These are phyloP conservation scores for Pyricularia sp. DNA, from an alignment of 2,329 filamentous ascomycete species.

Conservation along the genomic window DNA sequence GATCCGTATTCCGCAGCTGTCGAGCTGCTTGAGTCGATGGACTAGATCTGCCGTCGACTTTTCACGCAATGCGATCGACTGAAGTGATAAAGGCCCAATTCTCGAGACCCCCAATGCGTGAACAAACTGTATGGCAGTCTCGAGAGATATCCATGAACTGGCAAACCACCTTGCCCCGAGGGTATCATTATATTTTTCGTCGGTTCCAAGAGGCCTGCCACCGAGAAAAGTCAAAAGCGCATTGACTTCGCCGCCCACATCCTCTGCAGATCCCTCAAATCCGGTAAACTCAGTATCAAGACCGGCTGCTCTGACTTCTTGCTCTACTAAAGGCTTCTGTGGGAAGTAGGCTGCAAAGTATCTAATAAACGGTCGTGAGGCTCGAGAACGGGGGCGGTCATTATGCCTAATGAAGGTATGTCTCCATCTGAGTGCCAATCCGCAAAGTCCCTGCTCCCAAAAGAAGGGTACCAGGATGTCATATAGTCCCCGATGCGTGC, in stretches of 20 bases:
- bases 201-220: slow-evolving; percentile 24
- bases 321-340: slow-evolving; percentile 19
- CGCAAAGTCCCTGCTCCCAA: slow-evolving; percentile 31
- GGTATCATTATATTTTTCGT: slow-evolving; percentile 45
- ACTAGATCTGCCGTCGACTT: slow-evolving; percentile 40
- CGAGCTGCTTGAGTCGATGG: slow-evolving; percentile 46
- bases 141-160: slow-evolving; percentile 53
- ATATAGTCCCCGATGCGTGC: slow-evolving; percentile 30
- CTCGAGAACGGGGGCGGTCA: slow-evolving; percentile 27
- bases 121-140: slow-evolving; percentile 58
- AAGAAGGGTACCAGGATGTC: slow-evolving; percentile 38
- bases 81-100: slow-evolving; percentile 64
- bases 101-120: slow-evolving; percentile 55
- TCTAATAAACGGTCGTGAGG: slow-evolving; percentile 32
- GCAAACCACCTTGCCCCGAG: slow-evolving; percentile 76
- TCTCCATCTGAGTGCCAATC: slow-evolving; percentile 34
- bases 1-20: slow-evolving; percentile 48
- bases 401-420: slow-evolving; percentile 23
- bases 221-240: slow-evolving; percentile 18
- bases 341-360: slow-evolving; percentile 34
- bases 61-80: slow-evolving; percentile 61
- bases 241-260: neutral
- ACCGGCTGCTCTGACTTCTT: slow-evolving; percentile 20
- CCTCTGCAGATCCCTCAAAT: neutral
- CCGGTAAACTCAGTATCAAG: slow-evolving; percentile 1